Conservation (phyloP, 2,329 filamentous ascomycete species). For the Beauveria varroae region DNA sequence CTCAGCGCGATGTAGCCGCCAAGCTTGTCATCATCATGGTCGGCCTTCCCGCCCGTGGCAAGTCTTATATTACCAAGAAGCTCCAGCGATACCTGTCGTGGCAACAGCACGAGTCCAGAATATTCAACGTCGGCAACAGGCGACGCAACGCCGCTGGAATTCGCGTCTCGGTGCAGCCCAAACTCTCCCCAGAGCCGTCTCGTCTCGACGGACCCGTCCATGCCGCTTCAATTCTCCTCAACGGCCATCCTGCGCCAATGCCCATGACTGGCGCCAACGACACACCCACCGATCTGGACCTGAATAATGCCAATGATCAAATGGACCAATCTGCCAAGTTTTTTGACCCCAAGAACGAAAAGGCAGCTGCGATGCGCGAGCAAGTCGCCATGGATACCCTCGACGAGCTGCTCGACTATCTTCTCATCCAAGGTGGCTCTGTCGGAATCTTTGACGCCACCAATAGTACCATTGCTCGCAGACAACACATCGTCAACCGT, state of each 20-base stretch:
- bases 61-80: conserved; percentile 99
- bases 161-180: conserved; percentile 27
- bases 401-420: conserved; percentile 85
- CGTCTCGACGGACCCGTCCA: conserved; percentile 39
- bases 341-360: conserved; percentile 84
- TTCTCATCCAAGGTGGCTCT: conserved; percentile 72
- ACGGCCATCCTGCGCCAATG: conserved; percentile 37
- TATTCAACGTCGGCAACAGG: conserved; percentile 96
- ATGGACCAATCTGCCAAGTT: conserved; percentile 87
- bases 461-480: conserved; percentile 84
- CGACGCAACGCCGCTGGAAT: conserved; percentile 69
- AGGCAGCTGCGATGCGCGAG: conserved; percentile 76
- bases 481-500: conserved; percentile 74
- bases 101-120: conserved; percentile 91
- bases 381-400: conserved; percentile 88
- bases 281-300: conserved; percentile 32
- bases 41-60: conserved; percentile 86
- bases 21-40: conserved; percentile 99
- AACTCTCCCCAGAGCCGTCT: conserved; percentile 26
- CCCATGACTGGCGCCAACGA: conserved; percentile 22
- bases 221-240: conserved; percentile 51
- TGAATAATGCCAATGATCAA: conserved; percentile 21
- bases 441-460: conserved; percentile 96
- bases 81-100: conserved; percentile 90
- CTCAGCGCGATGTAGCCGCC: conserved; percentile 86